Base-by-base conservation (phyloP, 2,329 filamentous ascomycete genomes). In the Biscogniauxia marginata region DNA sequence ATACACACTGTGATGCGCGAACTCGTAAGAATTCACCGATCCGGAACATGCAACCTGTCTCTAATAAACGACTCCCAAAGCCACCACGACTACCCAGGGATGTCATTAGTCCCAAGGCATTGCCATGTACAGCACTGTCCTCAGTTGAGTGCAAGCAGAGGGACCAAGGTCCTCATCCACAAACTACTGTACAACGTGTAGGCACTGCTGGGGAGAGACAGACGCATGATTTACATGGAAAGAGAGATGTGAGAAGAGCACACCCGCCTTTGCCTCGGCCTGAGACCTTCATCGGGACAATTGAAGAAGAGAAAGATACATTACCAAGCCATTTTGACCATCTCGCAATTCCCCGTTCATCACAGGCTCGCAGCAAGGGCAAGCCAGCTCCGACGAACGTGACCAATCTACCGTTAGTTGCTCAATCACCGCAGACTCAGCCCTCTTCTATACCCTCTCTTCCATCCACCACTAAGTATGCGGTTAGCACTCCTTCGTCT, bases 401-500 rank as follows among this genome's bases (percentile, higher is more conserved):
- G 30, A 47, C 7, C 34, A 46, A 30, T 46, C 58, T 52, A 46
- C 57, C 49, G 43, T 54, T 23, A 23, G 59, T 53, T 23, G 49
- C 25, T 18, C 50, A n/a, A 39, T 57, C 62, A 13, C 56, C 50
- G 18, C 56, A 53, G n/a, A 65, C 59, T 9, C 65, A 63, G 11
- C 56, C 60, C 7, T 70, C 63, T 9, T 63, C 65, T 8, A 53
- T 63, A 20, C 65, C 65, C 19, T 66, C 67, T 20, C 58, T 73
- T 4, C 71, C 72, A 11, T 69, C 60, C 23, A 62, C 65, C n/a
- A 69, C 70, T 47, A 67, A 60, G 46, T 59, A 67, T 50, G 67
- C 66, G 6, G 53, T 60, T 13, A 63, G 63, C 45, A 68, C 60
- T 30, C 50, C 63, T 43, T 72, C 72, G 8, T 73, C 71, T 13